Evolutionary conservation across 139 green algal species (phyloP), one percentile per base, ranked within the genome.

Genomic region (Volvox reticuliferus): DNA sequence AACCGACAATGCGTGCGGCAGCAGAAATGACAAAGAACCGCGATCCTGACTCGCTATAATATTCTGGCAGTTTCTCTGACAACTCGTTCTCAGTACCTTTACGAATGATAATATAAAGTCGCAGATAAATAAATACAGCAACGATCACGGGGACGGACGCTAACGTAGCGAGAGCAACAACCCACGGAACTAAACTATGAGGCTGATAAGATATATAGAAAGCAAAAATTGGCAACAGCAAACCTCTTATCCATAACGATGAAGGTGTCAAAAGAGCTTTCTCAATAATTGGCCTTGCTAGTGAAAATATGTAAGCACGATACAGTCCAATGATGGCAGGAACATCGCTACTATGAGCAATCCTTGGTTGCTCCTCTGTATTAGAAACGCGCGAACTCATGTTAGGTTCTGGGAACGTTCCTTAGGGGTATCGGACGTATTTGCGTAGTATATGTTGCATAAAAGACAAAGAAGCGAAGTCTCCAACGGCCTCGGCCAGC

Each of bases 11-110:
- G 18, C 62, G 63, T 22, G 9, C 62, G 12, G 9, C 33, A 30
- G 26, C 36, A 28, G 68, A n/a, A 6, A 80, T 75, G 5, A 89
- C 85, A 55, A 90, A 76, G 50, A 90, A 90, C 24, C 44, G 50
- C 1, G 86, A 83, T 61, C 85, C 85, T n/a, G 35, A 20, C 18
- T 83, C 86, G 9, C 71, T 76, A 21, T 35, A 90, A 67, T 90
- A 63, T 32, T 22, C 22, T 26, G 30, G 1, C 20, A 90, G 50
- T 55, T 62, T 83, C 0, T 61, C 69, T 3, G 67, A 32, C 6
- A 89, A 36, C 9, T 89, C 85, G 1, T 16, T 44, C 36, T 88
- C 68, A 19, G 68, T 81, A 2, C 16, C 83, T n/a, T 68, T 80
- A 12, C 68, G 67, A 28, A 69, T 17, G 1, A 88, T 62, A 9